phyloP scores from a whole-genome alignment of 1,284 basidiomycete genomes.

The Gomphus bonarii region DNA sequence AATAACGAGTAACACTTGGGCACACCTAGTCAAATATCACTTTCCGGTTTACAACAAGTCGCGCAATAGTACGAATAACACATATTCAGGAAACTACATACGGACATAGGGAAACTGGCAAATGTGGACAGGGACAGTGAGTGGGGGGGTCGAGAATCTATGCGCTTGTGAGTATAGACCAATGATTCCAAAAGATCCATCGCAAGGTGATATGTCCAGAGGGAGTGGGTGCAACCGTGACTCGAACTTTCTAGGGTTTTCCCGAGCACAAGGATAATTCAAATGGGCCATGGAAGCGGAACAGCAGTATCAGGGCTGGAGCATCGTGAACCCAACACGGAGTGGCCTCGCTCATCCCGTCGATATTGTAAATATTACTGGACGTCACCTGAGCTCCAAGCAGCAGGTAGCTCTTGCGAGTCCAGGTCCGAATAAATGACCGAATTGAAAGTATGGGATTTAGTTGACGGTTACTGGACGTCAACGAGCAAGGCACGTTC shows the following conservation, averaged over 20 bases:
- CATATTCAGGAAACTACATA: neutral
- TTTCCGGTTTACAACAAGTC: neutral
- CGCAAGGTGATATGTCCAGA: neutral
- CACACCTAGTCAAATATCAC: neutral
- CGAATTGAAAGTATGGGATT: neutral
- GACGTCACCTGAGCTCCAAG: neutral
- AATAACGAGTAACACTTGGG: neutral
- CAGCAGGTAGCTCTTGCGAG: neutral
- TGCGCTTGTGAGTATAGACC: neutral
- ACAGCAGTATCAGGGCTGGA: neutral
- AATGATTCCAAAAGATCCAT: neutral
- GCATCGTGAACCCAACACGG: neutral
- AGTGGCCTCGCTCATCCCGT: neutral
- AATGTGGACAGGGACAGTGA: neutral
- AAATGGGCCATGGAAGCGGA: neutral
- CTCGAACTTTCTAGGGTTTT: neutral
- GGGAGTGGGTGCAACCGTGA: neutral
- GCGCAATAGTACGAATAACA: neutral
- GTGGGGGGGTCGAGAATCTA: neutral
- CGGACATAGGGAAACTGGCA: no score
- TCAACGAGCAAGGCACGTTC: constrained; percentile 84
- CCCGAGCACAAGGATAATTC: neutral
- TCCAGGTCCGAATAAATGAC: neutral
- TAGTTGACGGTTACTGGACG: constrained; percentile 35
- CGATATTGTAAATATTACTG: neutral